A percentile compares a stretch with the other conserved stretches of the same genome.
Evolutionary conservation across 2,329 filamentous ascomycete genomes (phyloP).

Genomic region (Exophiala calicioides): DNA sequence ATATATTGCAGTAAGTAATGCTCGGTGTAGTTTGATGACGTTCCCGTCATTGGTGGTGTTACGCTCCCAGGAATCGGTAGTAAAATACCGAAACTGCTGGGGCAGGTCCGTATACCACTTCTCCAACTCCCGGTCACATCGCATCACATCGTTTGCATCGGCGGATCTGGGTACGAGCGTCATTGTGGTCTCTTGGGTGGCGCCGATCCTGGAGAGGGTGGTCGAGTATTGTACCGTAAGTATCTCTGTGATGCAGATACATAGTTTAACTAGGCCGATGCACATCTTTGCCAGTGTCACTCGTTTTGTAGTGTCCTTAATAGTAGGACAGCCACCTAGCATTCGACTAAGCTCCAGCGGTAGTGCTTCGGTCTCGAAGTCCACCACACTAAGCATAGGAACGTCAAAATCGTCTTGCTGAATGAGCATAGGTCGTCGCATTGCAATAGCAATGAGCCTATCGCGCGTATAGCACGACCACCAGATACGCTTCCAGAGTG

Average conservation of each 20-base stretch:
- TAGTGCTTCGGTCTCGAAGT: constrained; percentile 5
- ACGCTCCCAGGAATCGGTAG: background rate
- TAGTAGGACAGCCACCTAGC: background rate
- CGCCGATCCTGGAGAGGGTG: constrained; percentile 1
- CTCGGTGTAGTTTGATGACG: constrained; percentile 65
- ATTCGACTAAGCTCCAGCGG: constrained; percentile 1
- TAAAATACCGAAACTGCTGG: background rate
- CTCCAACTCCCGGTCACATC: constrained; percentile 3
- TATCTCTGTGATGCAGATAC: constrained; percentile 2
- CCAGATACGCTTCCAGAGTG: constrained; percentile 92
- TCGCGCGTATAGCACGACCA: constrained; percentile 97
- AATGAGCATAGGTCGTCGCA: constrained; percentile 86
- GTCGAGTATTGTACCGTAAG: constrained; percentile 8
- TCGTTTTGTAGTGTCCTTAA: background rate
- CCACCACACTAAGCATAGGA: background rate
- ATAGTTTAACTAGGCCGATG: too few relatives aligned
- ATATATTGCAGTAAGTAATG: constrained; percentile 87
- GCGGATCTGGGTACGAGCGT: constrained; percentile 3
- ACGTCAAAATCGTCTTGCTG: constrained; percentile 64
- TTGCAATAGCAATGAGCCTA: constrained; percentile 83
- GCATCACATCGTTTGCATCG: background rate
- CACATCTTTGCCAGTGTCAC: background rate
- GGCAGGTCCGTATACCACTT: constrained; percentile 2
- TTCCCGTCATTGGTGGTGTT: background rate
- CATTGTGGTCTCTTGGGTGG: background rate